Evolutionary conservation across 2,329 filamentous ascomycete species (phyloP).

Genomic region (Juglanconis oblonga): DNA sequence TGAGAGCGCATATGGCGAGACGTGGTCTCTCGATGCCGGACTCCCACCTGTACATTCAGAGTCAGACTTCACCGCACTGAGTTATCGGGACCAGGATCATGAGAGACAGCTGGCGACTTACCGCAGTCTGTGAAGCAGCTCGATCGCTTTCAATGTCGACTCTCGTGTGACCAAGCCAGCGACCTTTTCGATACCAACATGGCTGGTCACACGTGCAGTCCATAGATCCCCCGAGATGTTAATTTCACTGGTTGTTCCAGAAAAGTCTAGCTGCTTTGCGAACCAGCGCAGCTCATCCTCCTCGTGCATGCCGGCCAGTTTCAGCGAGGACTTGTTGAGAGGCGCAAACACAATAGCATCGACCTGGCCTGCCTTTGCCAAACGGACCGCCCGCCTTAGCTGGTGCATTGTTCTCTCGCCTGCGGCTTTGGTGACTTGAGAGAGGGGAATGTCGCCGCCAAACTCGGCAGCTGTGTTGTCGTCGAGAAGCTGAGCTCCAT

Average conservation of each 20-base stretch:
- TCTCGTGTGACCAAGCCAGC: constrained; percentile 26
- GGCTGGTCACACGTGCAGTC: constrained; percentile 31
- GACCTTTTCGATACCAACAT: constrained; percentile 30
- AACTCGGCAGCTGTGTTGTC: constrained; percentile 17
- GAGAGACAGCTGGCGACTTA: constrained; percentile 9
- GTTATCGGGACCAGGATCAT: neutral
- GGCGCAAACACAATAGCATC: constrained; percentile 28
- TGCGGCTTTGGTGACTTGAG: too few relatives aligned
- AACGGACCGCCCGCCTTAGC: too few relatives aligned
- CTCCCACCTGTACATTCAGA: constrained; percentile 23
- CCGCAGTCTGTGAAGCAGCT: constrained; percentile 27
- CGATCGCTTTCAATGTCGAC: constrained; percentile 24
- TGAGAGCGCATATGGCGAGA: constrained; percentile 31
- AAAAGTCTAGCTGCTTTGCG: constrained; percentile 29
- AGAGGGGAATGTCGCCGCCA: constrained; percentile 5
- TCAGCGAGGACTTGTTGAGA: constrained; percentile 32
- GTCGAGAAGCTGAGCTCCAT: constrained; percentile 27
- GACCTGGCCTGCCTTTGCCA: too few relatives aligned
- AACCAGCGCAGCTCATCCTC: constrained; percentile 35
- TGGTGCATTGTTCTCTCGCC: too few relatives aligned
- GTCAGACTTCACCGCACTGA: neutral
- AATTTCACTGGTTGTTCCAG: constrained; percentile 31
- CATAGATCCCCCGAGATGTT: constrained; percentile 29
- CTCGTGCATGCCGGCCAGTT: constrained; percentile 32
- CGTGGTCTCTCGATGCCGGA: constrained; percentile 29